Percentiles rank a stretch among this genome's conserved stretches.
Conservation (phyloP, 257 asterid species). For the Salvia miltiorrhiza region DNA sequence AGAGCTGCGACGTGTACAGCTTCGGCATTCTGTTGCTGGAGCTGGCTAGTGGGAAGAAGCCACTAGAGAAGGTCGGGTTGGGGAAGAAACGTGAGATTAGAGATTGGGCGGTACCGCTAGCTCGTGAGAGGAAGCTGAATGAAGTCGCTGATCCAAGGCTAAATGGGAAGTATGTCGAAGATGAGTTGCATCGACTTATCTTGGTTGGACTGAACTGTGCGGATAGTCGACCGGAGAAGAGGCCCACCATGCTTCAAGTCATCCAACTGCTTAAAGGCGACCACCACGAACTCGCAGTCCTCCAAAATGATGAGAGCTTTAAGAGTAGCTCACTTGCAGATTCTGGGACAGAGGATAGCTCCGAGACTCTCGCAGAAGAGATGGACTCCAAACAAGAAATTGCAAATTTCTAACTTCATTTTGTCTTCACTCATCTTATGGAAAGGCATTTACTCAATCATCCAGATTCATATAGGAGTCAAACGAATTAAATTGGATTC, state of each 20-base stretch:
- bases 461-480: no score
- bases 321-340: conserved; percentile 25
- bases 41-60: conserved; percentile 86
- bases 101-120: conserved; percentile 76
- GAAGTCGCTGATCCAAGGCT: conserved; percentile 65
- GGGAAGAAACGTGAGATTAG: conserved; percentile 46
- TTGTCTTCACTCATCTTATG: no score
- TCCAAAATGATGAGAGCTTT: conserved; percentile 66
- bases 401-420: conserved; percentile 31
- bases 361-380: conserved; percentile 37
- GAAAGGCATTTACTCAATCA: no score
- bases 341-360: conserved; percentile 34
- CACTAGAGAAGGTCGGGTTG: conserved; percentile 50
- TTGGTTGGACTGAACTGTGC: conserved; percentile 58
- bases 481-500: no score
- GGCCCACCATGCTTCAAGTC: conserved; percentile 73
- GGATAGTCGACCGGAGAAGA: conserved; percentile 51
- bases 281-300: conserved; percentile 46
- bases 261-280: conserved; percentile 68
- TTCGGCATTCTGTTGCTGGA: conserved; percentile 85
- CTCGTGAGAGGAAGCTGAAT: conserved; percentile 44
- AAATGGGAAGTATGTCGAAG: conserved; percentile 53
- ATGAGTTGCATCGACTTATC: conserved; percentile 66
- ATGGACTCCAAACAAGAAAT: conserved; percentile 51
- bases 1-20: conserved; percentile 82